Percentiles rank a stretch among this genome's conserved stretches.
phyloP scores from a whole-genome alignment of 2,329 filamentous ascomycete genomes.

The Phialophora tarda region DNA sequence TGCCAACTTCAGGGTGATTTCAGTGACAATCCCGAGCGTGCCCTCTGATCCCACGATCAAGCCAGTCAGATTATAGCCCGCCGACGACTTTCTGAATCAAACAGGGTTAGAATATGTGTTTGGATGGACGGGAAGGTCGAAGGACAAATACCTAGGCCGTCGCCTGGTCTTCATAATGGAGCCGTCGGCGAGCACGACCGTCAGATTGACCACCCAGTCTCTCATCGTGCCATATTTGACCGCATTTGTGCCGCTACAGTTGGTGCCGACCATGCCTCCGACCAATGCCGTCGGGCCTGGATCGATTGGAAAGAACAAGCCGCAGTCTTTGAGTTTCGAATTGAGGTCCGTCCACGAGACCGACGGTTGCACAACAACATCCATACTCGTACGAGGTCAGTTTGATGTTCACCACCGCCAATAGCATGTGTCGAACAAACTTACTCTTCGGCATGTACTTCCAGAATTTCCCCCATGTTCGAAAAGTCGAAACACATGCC shows the following conservation, averaged over 20 bases:
- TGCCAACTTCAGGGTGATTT: constrained; percentile 79
- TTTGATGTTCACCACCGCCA: background rate
- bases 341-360: constrained; percentile 91
- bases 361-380: constrained; percentile 86
- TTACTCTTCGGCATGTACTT: constrained; percentile 75
- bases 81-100: constrained; percentile 66
- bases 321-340: constrained; percentile 70
- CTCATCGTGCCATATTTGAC: constrained; percentile 75
- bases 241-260: constrained; percentile 67
- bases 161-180: constrained; percentile 70
- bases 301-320: constrained; percentile 89
- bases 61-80: constrained; percentile 80
- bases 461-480: constrained; percentile 80
- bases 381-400: constrained; percentile 60
- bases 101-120: too few species aligned
- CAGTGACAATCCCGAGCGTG: constrained; percentile 78
- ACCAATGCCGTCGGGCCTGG: constrained; percentile 70
- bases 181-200: constrained; percentile 72
- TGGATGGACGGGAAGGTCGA: background rate
- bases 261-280: constrained; percentile 69
- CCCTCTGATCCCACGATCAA: constrained; percentile 83
- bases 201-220: constrained; percentile 74
- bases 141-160: constrained; percentile 59
- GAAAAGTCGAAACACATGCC: constrained; percentile 89
- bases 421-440: background rate